Percentiles rank a stretch among this genome's conserved stretches.
These are phyloP conservation scores for Rosa persica DNA, from an alignment of 306 rosid species.

Conservation along the genomic window DNA sequence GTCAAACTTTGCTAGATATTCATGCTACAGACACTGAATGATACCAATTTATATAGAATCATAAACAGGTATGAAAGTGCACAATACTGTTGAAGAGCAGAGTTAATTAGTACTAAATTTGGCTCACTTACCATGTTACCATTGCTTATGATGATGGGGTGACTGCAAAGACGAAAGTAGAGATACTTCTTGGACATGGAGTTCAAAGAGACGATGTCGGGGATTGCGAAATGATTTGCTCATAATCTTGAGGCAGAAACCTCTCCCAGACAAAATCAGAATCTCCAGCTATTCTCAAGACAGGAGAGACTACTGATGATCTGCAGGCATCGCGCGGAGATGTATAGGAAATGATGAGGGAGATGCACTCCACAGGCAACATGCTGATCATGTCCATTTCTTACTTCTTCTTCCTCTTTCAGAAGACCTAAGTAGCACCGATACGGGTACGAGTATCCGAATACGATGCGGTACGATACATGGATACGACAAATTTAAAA, in stretches of 20 bases:
- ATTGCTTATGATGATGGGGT: constrained; percentile 13
- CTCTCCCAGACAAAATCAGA: constrained; percentile 25
- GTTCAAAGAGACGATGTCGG: neutral
- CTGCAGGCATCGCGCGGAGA: constrained; percentile 23
- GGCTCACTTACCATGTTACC: constrained; percentile 13
- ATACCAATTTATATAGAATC: no score
- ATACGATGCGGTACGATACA: no score
- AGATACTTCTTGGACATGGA: constrained; percentile 25
- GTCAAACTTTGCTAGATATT: no score
- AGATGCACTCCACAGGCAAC: constrained; percentile 18
- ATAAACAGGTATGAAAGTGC: no score
- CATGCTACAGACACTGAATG: no score
- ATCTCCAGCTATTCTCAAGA: neutral
- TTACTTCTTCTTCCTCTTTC: neutral
- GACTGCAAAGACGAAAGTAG: constrained; percentile 23
- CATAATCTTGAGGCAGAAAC: constrained; percentile 24
- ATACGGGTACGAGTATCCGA: no score
- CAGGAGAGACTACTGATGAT: constrained; percentile 1
- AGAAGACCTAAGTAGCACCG: no score
- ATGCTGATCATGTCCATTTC: no score
- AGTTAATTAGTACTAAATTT: neutral
- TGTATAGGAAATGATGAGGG: constrained; percentile 11
- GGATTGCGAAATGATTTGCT: constrained; percentile 12
- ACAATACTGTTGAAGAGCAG: no score
- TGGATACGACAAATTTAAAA: no score